phyloP scores from a whole-genome alignment of 2,329 filamentous ascomycete genomes.

The Bipolaris victoriae region DNA sequence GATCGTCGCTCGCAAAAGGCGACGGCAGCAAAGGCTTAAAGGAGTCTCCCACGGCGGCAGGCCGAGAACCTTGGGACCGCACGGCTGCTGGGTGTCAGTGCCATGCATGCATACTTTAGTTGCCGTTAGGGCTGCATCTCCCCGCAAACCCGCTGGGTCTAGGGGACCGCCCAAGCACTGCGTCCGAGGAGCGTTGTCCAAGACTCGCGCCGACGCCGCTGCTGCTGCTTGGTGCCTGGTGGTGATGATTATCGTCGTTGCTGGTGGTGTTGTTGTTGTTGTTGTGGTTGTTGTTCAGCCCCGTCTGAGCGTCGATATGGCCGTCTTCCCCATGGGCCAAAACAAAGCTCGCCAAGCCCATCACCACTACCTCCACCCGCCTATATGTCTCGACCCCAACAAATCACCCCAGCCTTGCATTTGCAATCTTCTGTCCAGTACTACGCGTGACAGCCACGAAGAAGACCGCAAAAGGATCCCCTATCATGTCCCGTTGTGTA shows the following conservation, averaged over 20 bases:
- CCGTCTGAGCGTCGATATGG: neutral
- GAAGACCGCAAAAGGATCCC: neutral
- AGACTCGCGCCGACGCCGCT: neutral
- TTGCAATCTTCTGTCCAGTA: too few species aligned
- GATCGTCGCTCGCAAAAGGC: conserved; percentile 24
- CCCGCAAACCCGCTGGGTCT: conserved; percentile 20
- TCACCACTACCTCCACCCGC: neutral
- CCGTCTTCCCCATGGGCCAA: neutral
- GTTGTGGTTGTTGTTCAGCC: neutral
- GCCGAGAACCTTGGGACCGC: conserved; percentile 26
- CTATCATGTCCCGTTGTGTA: conserved; percentile 23
- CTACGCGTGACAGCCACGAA: neutral
- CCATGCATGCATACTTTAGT: conserved; percentile 32
- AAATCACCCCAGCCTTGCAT: neutral
- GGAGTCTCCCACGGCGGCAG: conserved; percentile 22
- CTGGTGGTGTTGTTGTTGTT: neutral
- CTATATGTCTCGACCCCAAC: neutral
- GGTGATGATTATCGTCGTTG: neutral
- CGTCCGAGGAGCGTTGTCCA: neutral
- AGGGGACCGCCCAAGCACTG: neutral
- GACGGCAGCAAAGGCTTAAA: conserved; percentile 24
- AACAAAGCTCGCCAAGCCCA: neutral
- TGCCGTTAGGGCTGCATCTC: conserved; percentile 32
- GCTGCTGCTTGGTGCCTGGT: neutral
- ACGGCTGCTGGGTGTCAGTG: conserved; percentile 18